These are phyloP conservation scores for Solidago caesia DNA, from an alignment of 129 eudicot genomes.

Conservation along the genomic window DNA sequence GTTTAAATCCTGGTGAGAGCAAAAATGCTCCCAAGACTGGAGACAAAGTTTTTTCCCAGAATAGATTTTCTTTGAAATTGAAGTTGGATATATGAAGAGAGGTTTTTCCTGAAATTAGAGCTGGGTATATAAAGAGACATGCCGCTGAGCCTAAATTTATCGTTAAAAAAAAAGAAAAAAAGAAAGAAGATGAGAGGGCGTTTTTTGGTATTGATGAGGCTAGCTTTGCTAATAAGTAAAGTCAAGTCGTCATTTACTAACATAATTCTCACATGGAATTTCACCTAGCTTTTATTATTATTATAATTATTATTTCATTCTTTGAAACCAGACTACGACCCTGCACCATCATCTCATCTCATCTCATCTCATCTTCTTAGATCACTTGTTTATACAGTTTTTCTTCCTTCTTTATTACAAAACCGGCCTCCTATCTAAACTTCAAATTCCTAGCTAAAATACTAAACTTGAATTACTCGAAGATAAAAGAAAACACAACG, in stretches of 20 bases:
- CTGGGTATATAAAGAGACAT: not conserved
- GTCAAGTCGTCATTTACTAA: constrained; percentile 22
- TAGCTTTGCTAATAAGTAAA: constrained; percentile 31
- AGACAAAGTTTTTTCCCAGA: too few species aligned
- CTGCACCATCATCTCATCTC: constrained; percentile 10
- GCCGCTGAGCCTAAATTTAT: not conserved
- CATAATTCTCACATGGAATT: constrained; percentile 26
- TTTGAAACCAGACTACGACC: constrained; percentile 21
- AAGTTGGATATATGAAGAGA: too few species aligned
- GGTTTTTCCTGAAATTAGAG: not conserved
- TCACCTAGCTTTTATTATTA: not conserved
- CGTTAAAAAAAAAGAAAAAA: not conserved
- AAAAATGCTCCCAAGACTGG: too few species aligned
- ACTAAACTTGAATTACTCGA: too few species aligned
- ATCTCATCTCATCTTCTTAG: not conserved
- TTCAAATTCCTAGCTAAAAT: not conserved
- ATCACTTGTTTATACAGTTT: not conserved
- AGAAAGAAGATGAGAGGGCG: constrained; percentile 27
- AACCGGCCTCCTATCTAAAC: not conserved
- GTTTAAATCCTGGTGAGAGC: too few species aligned
- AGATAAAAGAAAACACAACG: too few species aligned
- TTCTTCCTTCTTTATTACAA: not conserved
- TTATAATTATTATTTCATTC: constrained; percentile 16
- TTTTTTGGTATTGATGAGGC: constrained; percentile 29
- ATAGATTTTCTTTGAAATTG: too few species aligned